A percentile compares a stretch with the other conserved stretches of the same genome.
These are phyloP conservation scores for Metschnikowia reukaufii DNA, from an alignment of 805 yeast species.

Conservation along the genomic window DNA sequence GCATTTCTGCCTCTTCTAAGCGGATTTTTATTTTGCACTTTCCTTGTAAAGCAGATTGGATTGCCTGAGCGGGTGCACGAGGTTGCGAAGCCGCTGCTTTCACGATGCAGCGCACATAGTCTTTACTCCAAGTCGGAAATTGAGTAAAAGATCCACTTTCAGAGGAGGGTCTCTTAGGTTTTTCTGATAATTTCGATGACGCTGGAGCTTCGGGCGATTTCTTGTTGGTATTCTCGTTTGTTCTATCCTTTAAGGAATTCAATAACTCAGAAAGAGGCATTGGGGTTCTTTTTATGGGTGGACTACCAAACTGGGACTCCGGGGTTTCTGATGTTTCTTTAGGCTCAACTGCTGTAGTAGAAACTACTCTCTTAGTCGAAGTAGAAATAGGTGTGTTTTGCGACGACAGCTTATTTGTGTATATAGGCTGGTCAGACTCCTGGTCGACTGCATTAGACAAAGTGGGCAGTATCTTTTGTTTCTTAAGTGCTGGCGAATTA, in stretches of 20 bases:
- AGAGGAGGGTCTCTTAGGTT: not conserved
- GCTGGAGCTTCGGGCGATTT: not conserved
- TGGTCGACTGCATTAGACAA: not conserved
- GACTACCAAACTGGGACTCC: too few species aligned
- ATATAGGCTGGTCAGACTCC: not conserved
- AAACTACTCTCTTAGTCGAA: too few species aligned
- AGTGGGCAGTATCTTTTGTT: not conserved
- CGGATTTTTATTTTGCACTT: constrained; percentile 9
- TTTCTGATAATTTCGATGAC: not conserved
- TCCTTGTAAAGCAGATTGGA: constrained; percentile 11
- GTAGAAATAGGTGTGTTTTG: too few species aligned
- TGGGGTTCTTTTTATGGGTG: too few species aligned
- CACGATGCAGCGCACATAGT: constrained; percentile 14
- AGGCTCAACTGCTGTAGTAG: too few species aligned
- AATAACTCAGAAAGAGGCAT: too few species aligned
- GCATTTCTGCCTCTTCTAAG: constrained; percentile 17
- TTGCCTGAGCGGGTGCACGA: constrained; percentile 5
- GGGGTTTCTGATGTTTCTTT: too few species aligned
- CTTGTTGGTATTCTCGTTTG: not conserved
- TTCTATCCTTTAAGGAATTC: not conserved
- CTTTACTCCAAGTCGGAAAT: constrained; percentile 17
- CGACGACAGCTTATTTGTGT: too few species aligned
- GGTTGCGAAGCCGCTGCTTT: constrained; percentile 11
- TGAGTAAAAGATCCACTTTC: constrained; percentile 6
- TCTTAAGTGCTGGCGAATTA: not conserved